Percentiles rank a stretch among this genome's conserved stretches.
phyloP scores from a whole-genome alignment of 768 basidiomycete species.

The Gautieria morchelliformis region DNA sequence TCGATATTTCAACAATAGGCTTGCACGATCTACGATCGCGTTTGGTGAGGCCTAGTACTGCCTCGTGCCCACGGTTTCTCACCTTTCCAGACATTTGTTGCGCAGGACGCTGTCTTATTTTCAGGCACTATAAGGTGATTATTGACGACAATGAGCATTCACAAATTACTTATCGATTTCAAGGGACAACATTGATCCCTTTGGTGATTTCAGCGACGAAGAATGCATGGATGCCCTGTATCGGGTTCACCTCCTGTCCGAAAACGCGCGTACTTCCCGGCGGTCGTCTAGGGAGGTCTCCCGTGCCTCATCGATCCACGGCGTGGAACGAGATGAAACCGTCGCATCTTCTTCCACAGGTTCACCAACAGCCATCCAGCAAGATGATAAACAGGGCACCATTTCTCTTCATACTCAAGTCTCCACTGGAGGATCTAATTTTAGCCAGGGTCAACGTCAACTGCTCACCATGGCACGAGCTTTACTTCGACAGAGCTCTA shows the following conservation, averaged over 20 bases:
- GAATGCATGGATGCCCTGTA: constrained; percentile 25
- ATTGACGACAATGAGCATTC: constrained; percentile 23
- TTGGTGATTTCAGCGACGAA: constrained; percentile 35
- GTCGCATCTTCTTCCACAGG: background rate
- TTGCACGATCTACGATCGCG: constrained; percentile 71
- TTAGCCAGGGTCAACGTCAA: constrained; percentile 36
- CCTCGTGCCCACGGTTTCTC: constrained; percentile 16
- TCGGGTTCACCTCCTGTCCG: constrained; percentile 25
- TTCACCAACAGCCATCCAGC: constrained; percentile 5
- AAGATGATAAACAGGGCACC: background rate
- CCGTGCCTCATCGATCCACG: constrained; percentile 11
- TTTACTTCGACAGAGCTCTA: constrained; percentile 14
- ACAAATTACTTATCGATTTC: background rate
- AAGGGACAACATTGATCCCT: constrained; percentile 68
- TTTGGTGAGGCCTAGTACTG: constrained; percentile 7
- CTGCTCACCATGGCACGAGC: constrained; percentile 19
- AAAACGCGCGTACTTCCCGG: constrained; percentile 12
- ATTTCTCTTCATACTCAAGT: constrained; percentile 24
- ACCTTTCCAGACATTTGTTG: constrained; percentile 25
- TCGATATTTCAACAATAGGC: constrained; percentile 81
- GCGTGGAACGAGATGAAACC: constrained; percentile 5
- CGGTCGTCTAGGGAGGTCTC: too few relatives aligned
- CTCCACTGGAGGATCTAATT: constrained; percentile 30
- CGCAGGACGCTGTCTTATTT: constrained; percentile 34
- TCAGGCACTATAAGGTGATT: constrained; percentile 21